These are phyloP conservation scores for Anisodus tanguticus DNA, from an alignment of 257 asterid genomes.

Conservation along the genomic window DNA sequence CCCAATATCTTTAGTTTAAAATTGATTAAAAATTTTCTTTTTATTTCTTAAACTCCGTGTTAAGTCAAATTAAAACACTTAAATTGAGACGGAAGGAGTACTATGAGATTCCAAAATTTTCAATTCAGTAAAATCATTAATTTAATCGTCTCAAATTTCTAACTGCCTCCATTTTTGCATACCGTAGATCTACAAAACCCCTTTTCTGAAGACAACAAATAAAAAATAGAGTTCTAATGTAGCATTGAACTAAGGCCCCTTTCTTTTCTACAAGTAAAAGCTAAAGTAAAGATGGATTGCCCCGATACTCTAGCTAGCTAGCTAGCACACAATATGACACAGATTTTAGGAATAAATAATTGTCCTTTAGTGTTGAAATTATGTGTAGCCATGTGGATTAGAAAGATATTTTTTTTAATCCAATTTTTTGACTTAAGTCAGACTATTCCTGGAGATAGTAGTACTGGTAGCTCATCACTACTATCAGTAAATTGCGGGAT, in stretches of 20 bases:
- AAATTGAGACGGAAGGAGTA: too few species aligned
- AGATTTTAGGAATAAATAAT: slow-evolving; percentile 15
- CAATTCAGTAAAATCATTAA: background rate
- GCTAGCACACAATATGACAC: slow-evolving; percentile 22
- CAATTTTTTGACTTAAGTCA: too few species aligned
- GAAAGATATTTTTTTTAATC: background rate
- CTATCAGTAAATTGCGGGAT: too few species aligned
- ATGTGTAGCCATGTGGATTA: slow-evolving; percentile 25
- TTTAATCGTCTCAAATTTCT: background rate
- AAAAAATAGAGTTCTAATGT: slow-evolving; percentile 4
- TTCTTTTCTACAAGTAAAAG: slow-evolving; percentile 1
- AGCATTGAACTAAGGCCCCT: background rate
- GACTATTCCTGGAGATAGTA: too few species aligned
- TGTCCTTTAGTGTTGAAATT: slow-evolving; percentile 22
- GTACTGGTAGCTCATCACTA: too few species aligned
- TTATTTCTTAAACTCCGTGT: too few species aligned
- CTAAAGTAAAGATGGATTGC: background rate
- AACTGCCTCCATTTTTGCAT: slow-evolving; percentile 20
- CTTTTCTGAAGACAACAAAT: slow-evolving; percentile 18
- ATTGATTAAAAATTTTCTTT: too few species aligned
- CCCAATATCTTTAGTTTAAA: too few species aligned
- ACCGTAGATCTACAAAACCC: slow-evolving; percentile 17
- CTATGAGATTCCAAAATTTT: background rate
- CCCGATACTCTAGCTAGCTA: slow-evolving; percentile 2
- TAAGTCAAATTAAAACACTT: too few species aligned